phyloP scores from a whole-genome alignment of 805 yeast species.

The Candida arabinofermentans region DNA sequence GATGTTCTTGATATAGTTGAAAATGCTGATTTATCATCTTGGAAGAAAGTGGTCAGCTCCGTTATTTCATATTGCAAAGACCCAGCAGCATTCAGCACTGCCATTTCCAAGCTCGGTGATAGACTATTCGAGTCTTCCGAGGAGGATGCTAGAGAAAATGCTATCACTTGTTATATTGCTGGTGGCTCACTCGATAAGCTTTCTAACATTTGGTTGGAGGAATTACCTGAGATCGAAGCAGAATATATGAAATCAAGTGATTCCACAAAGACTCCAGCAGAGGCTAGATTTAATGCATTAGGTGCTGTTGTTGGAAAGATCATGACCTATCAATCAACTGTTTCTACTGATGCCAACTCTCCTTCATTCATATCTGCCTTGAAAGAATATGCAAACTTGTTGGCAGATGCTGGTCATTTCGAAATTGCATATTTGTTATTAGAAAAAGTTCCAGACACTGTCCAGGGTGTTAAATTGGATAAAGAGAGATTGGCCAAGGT shows the following conservation, averaged over 20 bases:
- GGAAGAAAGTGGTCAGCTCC: constrained; percentile 79
- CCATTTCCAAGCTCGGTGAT: constrained; percentile 71
- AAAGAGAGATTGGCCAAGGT: constrained; percentile 78
- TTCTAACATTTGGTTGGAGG: constrained; percentile 79
- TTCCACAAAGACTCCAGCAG: constrained; percentile 57
- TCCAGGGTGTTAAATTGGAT: constrained; percentile 66
- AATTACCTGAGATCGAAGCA: constrained; percentile 43
- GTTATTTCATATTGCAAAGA: constrained; percentile 54
- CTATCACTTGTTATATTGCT: constrained; percentile 72
- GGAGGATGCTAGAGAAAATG: constrained; percentile 56
- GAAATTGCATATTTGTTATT: constrained; percentile 74
- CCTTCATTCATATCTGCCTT: constrained; percentile 55
- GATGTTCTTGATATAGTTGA: constrained; percentile 64
- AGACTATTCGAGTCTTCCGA: constrained; percentile 50
- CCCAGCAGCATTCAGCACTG: constrained; percentile 44
- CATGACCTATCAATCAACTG: constrained; percentile 61
- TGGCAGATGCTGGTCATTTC: constrained; percentile 79
- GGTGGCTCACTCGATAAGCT: constrained; percentile 80
- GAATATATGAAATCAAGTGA: constrained; percentile 42
- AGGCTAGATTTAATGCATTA: constrained; percentile 79
- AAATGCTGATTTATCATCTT: constrained; percentile 70
- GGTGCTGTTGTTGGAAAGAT: constrained; percentile 81
- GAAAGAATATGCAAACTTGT: constrained; percentile 75
- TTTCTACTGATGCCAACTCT: constrained; percentile 35
- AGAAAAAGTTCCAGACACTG: constrained; percentile 65